These are phyloP conservation scores for Mycena maculata DNA, from an alignment of 768 basidiomycete genomes.

Conservation along the genomic window DNA sequence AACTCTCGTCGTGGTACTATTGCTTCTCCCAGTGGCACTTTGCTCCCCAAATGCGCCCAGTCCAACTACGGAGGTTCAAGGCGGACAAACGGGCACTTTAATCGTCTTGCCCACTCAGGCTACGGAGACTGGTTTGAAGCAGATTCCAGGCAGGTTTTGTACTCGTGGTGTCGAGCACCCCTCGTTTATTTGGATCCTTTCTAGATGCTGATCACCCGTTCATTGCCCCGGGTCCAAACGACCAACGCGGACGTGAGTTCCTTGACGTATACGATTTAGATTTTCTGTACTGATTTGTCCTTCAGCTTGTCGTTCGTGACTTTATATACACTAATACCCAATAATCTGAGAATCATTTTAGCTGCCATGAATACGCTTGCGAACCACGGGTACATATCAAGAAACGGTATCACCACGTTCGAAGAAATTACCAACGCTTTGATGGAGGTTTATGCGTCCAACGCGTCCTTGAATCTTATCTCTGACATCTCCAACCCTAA, in stretches of 20 bases:
- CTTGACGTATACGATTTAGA: neutral
- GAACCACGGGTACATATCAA: constrained; percentile 29
- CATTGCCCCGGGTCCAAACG: constrained; percentile 33
- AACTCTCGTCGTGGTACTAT: neutral
- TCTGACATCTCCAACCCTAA: neutral
- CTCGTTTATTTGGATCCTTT: neutral
- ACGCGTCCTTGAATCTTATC: neutral
- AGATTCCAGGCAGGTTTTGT: constrained; percentile 21
- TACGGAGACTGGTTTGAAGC: constrained; percentile 30
- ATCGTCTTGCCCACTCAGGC: constrained; percentile 26
- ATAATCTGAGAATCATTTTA: neutral
- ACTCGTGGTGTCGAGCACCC: neutral
- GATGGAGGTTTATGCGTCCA: constrained; percentile 27
- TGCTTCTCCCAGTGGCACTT: constrained; percentile 10
- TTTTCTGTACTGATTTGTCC: neutral
- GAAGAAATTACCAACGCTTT: constrained; percentile 30
- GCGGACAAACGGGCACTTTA: constrained; percentile 28
- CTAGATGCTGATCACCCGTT: constrained; percentile 32
- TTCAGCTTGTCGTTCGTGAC: constrained; percentile 30
- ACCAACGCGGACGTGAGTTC: constrained; percentile 33
- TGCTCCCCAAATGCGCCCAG: neutral
- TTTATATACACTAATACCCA: neutral
- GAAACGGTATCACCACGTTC: constrained; percentile 36
- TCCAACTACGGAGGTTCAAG: constrained; percentile 27
- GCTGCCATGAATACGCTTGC: constrained; percentile 36